Evolutionary conservation across 768 basidiomycete species (phyloP), one percentile per base, ranked within the genome.

Genomic region (Mycena indigotica): DNA sequence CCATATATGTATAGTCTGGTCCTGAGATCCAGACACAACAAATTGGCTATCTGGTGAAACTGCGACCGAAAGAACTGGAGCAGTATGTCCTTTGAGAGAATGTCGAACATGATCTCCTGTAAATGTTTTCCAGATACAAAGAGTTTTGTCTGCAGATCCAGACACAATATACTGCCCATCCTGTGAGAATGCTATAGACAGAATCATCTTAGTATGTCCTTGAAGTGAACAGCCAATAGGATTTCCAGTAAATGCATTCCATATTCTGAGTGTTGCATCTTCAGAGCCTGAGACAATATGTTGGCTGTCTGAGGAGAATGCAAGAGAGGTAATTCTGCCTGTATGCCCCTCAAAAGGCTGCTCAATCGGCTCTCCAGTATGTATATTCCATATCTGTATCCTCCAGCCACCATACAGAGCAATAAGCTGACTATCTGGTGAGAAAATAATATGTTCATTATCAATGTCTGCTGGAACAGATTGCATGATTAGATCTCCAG

Each of bases 301-400:
- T 23, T 13, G 5, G 24, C 46, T 21, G 21, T 48, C 46, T 8
- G 46, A n/a, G 5, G 46, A 48, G n/a, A 48, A 48, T 5, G 46
- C 21, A 5, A 28, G 24, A 26, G 46, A 48, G 8, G 24, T 25
- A 8, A 48, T 26, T 26, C 23, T 10, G 10, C 25, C 46, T 15
- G 4, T 23, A 21, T 48, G 46, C 5, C 46, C 46, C 28, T 25
- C 24, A 12, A 48, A 26, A 24, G 21, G 24, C 32, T 8, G 17
- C 24, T 25, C 8, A 13, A 6, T 26, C 15, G 21, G 24, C n/a
- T 62, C 48, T 10, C 68, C 70, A 24, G 68, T 67, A 50, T 64
- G 60, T 29, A 67, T 55, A 58, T 73, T 68, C 71, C 71, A 73
- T 53, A 73, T 50, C 54, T 65, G 65, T 49, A 73, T 66, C 3